phyloP scores from a whole-genome alignment of 2,329 filamentous ascomycete species.

The Grosmannia serpens region DNA sequence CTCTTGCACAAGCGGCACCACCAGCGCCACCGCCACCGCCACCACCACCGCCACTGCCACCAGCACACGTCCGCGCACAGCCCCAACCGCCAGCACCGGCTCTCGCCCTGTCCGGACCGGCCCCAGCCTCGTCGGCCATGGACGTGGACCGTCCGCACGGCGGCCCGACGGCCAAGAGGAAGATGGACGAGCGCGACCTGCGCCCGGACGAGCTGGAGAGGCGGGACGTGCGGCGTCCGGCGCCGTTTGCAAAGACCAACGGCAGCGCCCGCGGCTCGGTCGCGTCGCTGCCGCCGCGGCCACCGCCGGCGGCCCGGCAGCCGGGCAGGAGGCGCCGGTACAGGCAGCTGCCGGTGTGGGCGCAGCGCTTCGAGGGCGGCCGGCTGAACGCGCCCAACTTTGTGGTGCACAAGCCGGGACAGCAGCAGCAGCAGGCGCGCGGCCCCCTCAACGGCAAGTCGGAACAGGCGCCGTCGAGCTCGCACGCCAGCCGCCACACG shows the following conservation, averaged over 20 bases:
- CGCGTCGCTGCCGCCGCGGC: not conserved
- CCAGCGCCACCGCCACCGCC: not conserved
- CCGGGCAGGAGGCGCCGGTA: constrained; percentile 28
- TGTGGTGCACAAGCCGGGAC: constrained; percentile 28
- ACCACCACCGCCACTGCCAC: not conserved
- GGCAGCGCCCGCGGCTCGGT: constrained; percentile 17
- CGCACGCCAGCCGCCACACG: constrained; percentile 29
- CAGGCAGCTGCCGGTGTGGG: constrained; percentile 34
- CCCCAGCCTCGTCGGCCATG: constrained; percentile 7
- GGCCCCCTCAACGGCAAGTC: constrained; percentile 17
- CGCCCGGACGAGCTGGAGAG: constrained; percentile 40
- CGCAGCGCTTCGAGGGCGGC: constrained; percentile 27
- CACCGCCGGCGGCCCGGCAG: not conserved
- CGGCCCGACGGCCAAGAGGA: constrained; percentile 33
- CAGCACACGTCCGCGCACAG: no score
- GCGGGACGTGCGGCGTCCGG: constrained; percentile 31
- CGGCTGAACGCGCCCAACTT: constrained; percentile 32
- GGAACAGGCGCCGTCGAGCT: constrained; percentile 17
- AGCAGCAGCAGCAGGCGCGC: constrained; percentile 13
- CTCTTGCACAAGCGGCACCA: not conserved
- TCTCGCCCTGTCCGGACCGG: no score
- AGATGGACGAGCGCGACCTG: constrained; percentile 35
- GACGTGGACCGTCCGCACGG: constrained; percentile 23
- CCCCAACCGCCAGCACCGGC: no score
- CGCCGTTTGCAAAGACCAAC: constrained; percentile 35